A percentile compares a stretch with the other conserved stretches of the same genome.
Evolutionary conservation across 371 early-diverging fungal species (phyloP).

Genomic region (Amoeboaphelidium protococcarum): DNA sequence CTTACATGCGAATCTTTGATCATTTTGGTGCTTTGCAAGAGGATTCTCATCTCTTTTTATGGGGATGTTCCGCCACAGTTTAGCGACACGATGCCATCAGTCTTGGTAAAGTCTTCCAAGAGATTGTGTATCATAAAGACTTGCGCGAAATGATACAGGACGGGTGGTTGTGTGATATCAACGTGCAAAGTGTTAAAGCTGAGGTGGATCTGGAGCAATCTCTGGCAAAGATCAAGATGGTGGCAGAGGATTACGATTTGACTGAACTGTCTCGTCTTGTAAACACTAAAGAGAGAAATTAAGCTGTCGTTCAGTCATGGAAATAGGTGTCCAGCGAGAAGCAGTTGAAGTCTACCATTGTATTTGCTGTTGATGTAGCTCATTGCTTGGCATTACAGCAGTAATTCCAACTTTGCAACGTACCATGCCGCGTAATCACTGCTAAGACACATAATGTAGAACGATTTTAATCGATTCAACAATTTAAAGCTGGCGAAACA

Average conservation of each 20-base stretch:
- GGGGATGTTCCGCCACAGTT: conserved; percentile 84
- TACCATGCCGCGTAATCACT: conserved; percentile 9
- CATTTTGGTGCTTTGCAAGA: conserved; percentile 26
- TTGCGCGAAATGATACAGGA: conserved; percentile 57
- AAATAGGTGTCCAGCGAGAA: conserved; percentile 17
- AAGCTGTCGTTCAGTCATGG: conserved; percentile 34
- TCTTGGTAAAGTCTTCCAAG: conserved; percentile 35
- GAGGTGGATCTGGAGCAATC: conserved; percentile 20
- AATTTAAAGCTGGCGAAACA: conserved; percentile 30
- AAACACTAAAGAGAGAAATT: conserved; percentile 35
- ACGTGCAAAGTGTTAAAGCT: conserved; percentile 33
- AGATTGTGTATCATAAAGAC: conserved; percentile 39
- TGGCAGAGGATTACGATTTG: conserved; percentile 29
- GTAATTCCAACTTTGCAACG: conserved; percentile 26
- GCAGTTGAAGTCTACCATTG: conserved; percentile 32
- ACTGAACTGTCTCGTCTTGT: conserved; percentile 27
- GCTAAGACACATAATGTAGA: conserved; percentile 14
- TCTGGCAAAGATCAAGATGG: conserved; percentile 16
- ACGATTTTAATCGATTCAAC: conserved; percentile 23
- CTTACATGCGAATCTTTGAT: conserved; percentile 36
- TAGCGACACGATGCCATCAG: conserved; percentile 51
- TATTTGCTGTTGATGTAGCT: conserved; percentile 59
- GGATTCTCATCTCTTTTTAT: conserved; percentile 29
- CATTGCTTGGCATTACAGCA: conserved; percentile 32
- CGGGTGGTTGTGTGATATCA: conserved; percentile 39